Evolutionary conservation across 1,139 yeast genomes (phyloP).

Genomic region (Protomyces arabidopsidicola): DNA sequence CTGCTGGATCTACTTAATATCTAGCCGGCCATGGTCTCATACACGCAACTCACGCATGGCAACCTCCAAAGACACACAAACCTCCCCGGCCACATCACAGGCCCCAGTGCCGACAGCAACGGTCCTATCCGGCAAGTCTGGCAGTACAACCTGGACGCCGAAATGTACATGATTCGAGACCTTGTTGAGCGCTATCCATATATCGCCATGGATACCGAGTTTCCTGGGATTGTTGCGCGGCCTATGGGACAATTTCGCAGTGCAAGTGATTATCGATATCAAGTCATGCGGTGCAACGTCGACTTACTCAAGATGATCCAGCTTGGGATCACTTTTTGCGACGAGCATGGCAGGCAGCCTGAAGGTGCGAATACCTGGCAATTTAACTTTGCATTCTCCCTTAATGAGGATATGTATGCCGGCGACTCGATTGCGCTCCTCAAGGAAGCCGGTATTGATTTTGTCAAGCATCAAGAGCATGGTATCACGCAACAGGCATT

Average conservation of each 20-base stretch:
- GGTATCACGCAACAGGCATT: conserved; percentile 80
- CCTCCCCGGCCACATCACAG: not conserved
- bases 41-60: conserved; percentile 8
- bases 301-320: conserved; percentile 83
- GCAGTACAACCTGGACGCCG: conserved; percentile 77
- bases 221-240: conserved; percentile 92
- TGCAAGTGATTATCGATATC: conserved; percentile 90
- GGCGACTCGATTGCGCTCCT: conserved; percentile 70
- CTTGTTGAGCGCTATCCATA: conserved; percentile 64
- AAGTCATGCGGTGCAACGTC: conserved; percentile 84
- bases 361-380: conserved; percentile 78
- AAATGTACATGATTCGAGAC: conserved; percentile 67
- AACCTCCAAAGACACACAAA: conserved; percentile 6
- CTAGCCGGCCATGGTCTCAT: not conserved
- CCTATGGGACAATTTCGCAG: conserved; percentile 95
- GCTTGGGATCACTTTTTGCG: conserved; percentile 78
- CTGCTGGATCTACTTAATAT: too few species aligned
- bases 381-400: conserved; percentile 81
- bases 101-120: not conserved
- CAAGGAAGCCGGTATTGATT: conserved; percentile 78
- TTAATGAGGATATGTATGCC: conserved; percentile 67
- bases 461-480: conserved; percentile 64
- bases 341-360: conserved; percentile 63
- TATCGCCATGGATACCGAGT: conserved; percentile 76
- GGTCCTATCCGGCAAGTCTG: conserved; percentile 56